Evolutionary conservation across 108 stramenopile species (phyloP).

Genomic region (Skeletonema menzelii): DNA sequence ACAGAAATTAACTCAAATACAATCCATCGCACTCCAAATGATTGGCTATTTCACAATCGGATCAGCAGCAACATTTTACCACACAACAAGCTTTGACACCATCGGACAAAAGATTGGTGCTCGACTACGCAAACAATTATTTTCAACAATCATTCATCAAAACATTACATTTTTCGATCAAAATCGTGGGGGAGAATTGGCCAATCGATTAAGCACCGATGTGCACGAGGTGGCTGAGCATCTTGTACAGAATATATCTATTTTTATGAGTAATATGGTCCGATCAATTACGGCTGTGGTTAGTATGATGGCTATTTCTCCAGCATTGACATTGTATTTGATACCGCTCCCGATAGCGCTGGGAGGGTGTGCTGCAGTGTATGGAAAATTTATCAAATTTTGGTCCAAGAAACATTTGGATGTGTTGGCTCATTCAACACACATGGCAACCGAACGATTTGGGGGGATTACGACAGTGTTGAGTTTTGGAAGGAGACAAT

Average conservation of each 20-base stretch:
- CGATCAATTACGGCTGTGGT: slow-evolving; percentile 26
- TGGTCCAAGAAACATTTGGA: slow-evolving; percentile 45
- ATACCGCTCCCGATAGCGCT: slow-evolving; percentile 20
- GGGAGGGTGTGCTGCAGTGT: slow-evolving; percentile 29
- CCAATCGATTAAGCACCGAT: slow-evolving; percentile 47
- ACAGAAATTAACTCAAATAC: slow-evolving; percentile 13
- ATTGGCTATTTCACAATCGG: slow-evolving; percentile 35
- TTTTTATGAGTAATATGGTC: slow-evolving; percentile 34
- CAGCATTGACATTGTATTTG: slow-evolving; percentile 29
- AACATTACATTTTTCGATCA: slow-evolving; percentile 37
- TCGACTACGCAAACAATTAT: slow-evolving; percentile 31
- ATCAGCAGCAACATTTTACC: slow-evolving; percentile 23
- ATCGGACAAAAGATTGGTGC: slow-evolving; percentile 46
- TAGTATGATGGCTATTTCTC: slow-evolving; percentile 34
- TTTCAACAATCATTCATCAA: slow-evolving; percentile 33
- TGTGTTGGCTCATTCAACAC: slow-evolving; percentile 44
- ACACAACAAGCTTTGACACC: slow-evolving; percentile 40
- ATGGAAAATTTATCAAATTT: slow-evolving; percentile 29
- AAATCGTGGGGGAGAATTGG: slow-evolving; percentile 41
- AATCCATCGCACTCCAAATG: slow-evolving; percentile 29
- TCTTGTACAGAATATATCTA: slow-evolving; percentile 42
- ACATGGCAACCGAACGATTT: slow-evolving; percentile 45
- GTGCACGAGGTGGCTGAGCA: slow-evolving; percentile 51
- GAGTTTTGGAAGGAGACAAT: slow-evolving; percentile 30
- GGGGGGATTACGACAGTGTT: slow-evolving; percentile 40